phyloP scores from a whole-genome alignment of 1,139 yeast species.

The Blastobotrys proliferans region DNA sequence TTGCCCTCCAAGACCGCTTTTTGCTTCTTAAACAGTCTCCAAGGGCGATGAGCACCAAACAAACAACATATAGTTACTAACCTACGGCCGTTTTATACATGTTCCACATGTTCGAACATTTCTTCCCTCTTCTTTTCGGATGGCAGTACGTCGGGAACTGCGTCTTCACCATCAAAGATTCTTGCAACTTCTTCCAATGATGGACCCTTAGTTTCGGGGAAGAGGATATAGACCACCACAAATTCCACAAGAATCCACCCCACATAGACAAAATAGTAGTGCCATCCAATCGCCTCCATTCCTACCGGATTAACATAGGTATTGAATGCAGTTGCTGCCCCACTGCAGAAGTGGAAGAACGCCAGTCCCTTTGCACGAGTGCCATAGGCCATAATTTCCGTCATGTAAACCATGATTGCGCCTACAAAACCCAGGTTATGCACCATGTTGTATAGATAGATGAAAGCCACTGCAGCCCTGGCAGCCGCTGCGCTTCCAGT shows the following conservation, averaged over 20 bases:
- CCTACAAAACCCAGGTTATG: slow-evolving; percentile 10
- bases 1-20: too few relatives aligned
- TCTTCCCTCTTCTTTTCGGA: too few relatives aligned
- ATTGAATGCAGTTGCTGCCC: too few relatives aligned
- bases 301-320: slow-evolving; percentile 44
- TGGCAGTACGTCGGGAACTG: too few relatives aligned
- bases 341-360: slow-evolving; percentile 7
- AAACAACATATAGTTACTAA: too few relatives aligned
- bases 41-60: too few relatives aligned
- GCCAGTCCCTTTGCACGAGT: slow-evolving; percentile 33
- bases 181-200: slow-evolving; percentile 63
- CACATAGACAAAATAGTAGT: slow-evolving; percentile 56
- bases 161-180: slow-evolving; percentile 43
- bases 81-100: too few relatives aligned
- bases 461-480: too few relatives aligned
- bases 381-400: slow-evolving; percentile 19
- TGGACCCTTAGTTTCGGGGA: slow-evolving; percentile 65
- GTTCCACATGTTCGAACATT: too few relatives aligned
- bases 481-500: too few relatives aligned
- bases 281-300: slow-evolving; percentile 47
- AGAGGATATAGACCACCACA: slow-evolving; percentile 52
- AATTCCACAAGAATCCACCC: slow-evolving; percentile 52
- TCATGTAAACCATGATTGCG: slow-evolving; percentile 10
- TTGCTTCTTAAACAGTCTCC: too few relatives aligned
- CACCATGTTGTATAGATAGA: slow-evolving; percentile 6